Evolutionary conservation across 139 green algal genomes (phyloP).

Genomic region (Cymbomonas tetramitiformis): DNA sequence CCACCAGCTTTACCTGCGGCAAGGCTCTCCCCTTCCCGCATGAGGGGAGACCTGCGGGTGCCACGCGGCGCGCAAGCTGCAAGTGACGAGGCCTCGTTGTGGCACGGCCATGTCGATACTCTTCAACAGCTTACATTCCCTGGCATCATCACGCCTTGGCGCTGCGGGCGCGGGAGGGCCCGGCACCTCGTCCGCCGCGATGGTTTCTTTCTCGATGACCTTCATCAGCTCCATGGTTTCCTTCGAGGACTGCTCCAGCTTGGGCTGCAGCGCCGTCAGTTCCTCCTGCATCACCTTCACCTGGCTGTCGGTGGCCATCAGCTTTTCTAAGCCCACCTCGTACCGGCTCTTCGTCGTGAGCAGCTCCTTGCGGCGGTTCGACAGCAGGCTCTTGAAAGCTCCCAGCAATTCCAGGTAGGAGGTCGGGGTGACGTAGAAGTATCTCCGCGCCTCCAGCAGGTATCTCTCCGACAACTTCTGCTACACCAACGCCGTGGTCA

Average conservation of each 20-base stretch:
- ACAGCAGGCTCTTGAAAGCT: conserved; percentile 41
- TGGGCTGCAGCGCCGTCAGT: conserved; percentile 25
- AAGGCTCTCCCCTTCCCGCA: no score
- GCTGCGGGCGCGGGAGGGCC: neutral
- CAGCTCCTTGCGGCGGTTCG: conserved; percentile 14
- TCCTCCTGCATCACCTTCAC: conserved; percentile 25
- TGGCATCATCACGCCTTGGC: no score
- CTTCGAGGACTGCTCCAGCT: conserved; percentile 32
- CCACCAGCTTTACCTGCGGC: conserved; percentile 18
- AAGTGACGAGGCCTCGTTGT: no score
- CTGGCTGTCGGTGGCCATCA: conserved; percentile 9
- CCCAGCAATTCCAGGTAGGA: conserved; percentile 38
- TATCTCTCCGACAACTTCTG: no score
- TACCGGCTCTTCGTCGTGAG: conserved; percentile 20
- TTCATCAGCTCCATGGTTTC: conserved; percentile 30
- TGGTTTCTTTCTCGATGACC: conserved; percentile 32
- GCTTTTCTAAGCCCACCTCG: conserved; percentile 27
- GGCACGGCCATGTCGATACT: no score
- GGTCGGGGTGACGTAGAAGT: conserved; percentile 54
- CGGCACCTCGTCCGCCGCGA: conserved; percentile 35
- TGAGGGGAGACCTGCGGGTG: no score
- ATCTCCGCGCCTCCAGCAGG: conserved; percentile 25
- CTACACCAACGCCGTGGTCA: no score
- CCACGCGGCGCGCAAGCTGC: no score
- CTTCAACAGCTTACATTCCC: no score